Evolutionary conservation across 139 green algal genomes (phyloP), one percentile per base, ranked within the genome.

Genomic region (Micractinium conductrix): DNA sequence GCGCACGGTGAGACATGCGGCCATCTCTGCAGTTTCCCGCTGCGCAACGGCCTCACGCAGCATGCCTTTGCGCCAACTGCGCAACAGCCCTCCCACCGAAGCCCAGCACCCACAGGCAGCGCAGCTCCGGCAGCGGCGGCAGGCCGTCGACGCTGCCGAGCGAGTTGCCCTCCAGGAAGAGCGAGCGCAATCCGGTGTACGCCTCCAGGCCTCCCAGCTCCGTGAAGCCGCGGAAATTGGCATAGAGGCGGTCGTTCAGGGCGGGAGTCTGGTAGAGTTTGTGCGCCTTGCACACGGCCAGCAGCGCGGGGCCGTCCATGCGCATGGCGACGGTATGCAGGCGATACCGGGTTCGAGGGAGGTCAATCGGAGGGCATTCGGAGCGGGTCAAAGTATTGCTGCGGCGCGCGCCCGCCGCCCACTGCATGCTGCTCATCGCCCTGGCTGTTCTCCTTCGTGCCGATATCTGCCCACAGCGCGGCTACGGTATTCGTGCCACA

Each of bases 81-180:
- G 19, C 60, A 5, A 67, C 60, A 68, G 26, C 60, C 4, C 30
- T 4, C 33, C 40, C 70, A 22, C 40, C 42, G 0, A 30, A 70
- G 44, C 28, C 30, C n/a, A n/a, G n/a, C 0, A 86, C 94, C 88
- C 74, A 98, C 92, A 98, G 78, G 91, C 95, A 98, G 42, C 88
- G 91, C 7, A 98, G 94, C 69, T 96, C 80, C 22, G 83, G 84
- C n/a, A 98, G 84, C 6, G 62, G 33, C 22, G 95, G 93, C 60
- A 99, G 80, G 21, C 93, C 94, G 2, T 93, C 84, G n/a, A 97
- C 78, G 22, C 72, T 91, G 33, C 94, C 88, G 43, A 99, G 71
- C 1, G 92, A 92, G 80, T 99, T 99, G 62, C 94, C 93, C 63
- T 98, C 95, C 28, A 98, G 84, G 83, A 98, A 98, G 12, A 99